These are phyloP conservation scores for Neocatenulostroma microsporum DNA, from an alignment of 2,329 filamentous ascomycete species.

Conservation along the genomic window DNA sequence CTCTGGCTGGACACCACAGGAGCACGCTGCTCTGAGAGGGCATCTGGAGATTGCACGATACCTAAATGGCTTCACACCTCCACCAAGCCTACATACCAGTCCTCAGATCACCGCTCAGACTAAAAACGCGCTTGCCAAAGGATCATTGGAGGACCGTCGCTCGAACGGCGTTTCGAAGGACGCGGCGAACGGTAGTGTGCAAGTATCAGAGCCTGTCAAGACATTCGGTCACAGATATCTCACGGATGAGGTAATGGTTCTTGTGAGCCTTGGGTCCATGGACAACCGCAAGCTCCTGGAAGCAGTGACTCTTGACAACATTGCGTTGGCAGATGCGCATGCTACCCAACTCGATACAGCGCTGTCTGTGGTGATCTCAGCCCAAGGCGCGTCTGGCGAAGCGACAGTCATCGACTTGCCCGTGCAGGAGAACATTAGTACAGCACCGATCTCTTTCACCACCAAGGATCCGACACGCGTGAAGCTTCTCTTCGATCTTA, in stretches of 20 bases:
- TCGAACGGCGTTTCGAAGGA: slow-evolving; percentile 34
- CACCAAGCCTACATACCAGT: slow-evolving; percentile 25
- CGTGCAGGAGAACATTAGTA: slow-evolving; percentile 86
- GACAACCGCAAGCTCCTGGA: slow-evolving; percentile 71
- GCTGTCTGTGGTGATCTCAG: slow-evolving; percentile 82
- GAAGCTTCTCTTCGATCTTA: slow-evolving; percentile 86
- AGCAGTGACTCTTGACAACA: slow-evolving; percentile 78
- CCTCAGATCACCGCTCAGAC: slow-evolving; percentile 17
- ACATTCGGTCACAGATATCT: slow-evolving; percentile 95
- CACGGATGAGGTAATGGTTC: slow-evolving; percentile 76
- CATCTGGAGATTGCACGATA: slow-evolving; percentile 72
- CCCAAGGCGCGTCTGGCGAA: slow-evolving; percentile 76
- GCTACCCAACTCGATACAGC: slow-evolving; percentile 91
- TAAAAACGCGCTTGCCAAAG: slow-evolving; percentile 16
- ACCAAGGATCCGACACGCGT: slow-evolving; percentile 70
- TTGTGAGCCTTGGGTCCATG: slow-evolving; percentile 92
- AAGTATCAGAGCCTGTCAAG: slow-evolving; percentile 69
- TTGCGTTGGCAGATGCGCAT: slow-evolving; percentile 80
- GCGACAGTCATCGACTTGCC: slow-evolving; percentile 85
- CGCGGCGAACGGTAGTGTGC: slow-evolving; percentile 22
- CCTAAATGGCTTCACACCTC: slow-evolving; percentile 52
- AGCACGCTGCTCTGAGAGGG: slow-evolving; percentile 84
- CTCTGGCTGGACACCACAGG: slow-evolving; percentile 88
- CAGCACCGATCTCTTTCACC: slow-evolving; percentile 86
- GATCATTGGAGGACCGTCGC: slow-evolving; percentile 47